phyloP scores from a whole-genome alignment of 1,284 basidiomycete species.

The Amylostereum chailletii region DNA sequence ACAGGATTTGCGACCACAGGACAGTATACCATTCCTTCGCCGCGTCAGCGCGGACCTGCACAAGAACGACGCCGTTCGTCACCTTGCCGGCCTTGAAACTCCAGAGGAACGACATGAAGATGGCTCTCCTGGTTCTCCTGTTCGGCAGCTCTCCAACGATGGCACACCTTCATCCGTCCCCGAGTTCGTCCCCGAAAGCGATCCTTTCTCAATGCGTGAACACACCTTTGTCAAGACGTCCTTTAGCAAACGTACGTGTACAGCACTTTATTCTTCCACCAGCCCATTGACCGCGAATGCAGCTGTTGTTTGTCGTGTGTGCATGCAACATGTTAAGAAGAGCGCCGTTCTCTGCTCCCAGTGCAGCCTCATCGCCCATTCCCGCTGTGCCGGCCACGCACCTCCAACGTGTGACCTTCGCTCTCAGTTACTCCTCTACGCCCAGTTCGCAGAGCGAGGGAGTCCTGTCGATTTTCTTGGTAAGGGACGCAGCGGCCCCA shows the following conservation, averaged over 20 bases:
- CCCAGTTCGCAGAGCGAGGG: slow-evolving; percentile 62
- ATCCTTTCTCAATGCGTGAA: slow-evolving; percentile 43
- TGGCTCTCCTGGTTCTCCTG: slow-evolving; percentile 10
- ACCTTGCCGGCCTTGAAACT: slow-evolving; percentile 41
- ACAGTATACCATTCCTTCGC: slow-evolving; percentile 89
- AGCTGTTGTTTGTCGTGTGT: slow-evolving; percentile 88
- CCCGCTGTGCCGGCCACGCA: slow-evolving; percentile 68
- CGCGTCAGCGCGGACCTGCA: slow-evolving; percentile 82
- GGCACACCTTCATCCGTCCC: slow-evolving; percentile 25
- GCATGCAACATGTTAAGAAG: slow-evolving; percentile 75
- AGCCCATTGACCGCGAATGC: not conserved
- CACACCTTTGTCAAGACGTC: slow-evolving; percentile 89
- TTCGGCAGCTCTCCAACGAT: slow-evolving; percentile 9
- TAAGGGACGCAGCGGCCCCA: slow-evolving; percentile 33
- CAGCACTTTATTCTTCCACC: slow-evolving; percentile 9
- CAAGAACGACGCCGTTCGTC: slow-evolving; percentile 54
- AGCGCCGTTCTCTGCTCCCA: slow-evolving; percentile 82
- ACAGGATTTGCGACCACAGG: slow-evolving; percentile 79
- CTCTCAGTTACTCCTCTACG: slow-evolving; percentile 62
- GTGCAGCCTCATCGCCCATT: slow-evolving; percentile 85
- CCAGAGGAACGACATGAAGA: slow-evolving; percentile 36
- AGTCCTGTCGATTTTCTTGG: slow-evolving; percentile 39
- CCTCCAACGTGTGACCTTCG: slow-evolving; percentile 79
- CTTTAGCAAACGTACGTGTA: slow-evolving; percentile 77
- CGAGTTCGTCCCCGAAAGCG: slow-evolving; percentile 29